Evolutionary conservation across 2,329 filamentous ascomycete species (phyloP).

Genomic region (Sporothrix pallida): DNA sequence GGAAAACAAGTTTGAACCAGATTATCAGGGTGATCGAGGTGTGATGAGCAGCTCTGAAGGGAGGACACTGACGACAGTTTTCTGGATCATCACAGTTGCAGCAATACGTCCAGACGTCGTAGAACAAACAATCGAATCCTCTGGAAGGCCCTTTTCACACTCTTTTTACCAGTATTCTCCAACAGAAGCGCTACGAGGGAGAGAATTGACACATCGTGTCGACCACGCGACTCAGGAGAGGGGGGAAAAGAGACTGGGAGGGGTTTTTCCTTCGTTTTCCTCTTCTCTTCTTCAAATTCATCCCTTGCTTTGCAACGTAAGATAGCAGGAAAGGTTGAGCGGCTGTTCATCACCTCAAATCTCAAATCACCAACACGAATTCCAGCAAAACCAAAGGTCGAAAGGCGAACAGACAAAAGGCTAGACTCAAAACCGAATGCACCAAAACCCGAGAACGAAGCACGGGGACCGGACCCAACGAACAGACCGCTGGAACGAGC

Average conservation of each 20-base stretch:
- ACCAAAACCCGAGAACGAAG: slow-evolving; percentile 20
- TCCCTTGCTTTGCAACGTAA: slow-evolving; percentile 6
- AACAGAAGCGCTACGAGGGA: neutral
- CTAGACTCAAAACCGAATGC: neutral
- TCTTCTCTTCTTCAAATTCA: neutral
- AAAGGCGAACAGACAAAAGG: slow-evolving; percentile 7
- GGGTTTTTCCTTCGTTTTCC: neutral
- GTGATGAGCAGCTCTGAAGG: too few species aligned
- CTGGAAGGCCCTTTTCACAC: neutral
- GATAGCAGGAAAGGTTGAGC: neutral
- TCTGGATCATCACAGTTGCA: slow-evolving; percentile 16
- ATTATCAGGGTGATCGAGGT: slow-evolving; percentile 6
- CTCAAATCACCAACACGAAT: too few species aligned
- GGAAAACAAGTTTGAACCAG: slow-evolving; percentile 20
- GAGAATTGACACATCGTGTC: slow-evolving; percentile 1
- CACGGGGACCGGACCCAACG: slow-evolving; percentile 17
- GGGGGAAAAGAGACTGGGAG: neutral
- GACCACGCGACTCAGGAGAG: neutral
- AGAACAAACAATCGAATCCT: slow-evolving; percentile 13
- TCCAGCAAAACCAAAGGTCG: too few species aligned
- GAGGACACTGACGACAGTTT: neutral
- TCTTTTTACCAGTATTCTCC: neutral
- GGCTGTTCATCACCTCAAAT: too few species aligned
- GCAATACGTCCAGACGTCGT: neutral
- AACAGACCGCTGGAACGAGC: slow-evolving; percentile 19